Evolutionary conservation across 768 basidiomycete species (phyloP).

Genomic region (Panellus pusillus): DNA sequence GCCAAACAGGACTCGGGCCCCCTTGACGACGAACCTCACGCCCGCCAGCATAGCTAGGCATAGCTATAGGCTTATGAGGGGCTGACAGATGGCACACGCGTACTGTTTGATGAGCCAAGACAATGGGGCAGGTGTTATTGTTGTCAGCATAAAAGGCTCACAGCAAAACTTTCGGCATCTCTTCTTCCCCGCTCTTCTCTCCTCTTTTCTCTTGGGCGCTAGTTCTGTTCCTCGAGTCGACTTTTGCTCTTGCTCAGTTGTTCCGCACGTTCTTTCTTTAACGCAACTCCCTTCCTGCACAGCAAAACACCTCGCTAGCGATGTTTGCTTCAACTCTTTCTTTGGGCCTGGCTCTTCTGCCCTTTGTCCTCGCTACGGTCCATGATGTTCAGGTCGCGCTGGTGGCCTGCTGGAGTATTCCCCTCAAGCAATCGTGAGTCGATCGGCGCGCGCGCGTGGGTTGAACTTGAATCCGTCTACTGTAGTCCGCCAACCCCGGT

Average conservation of each 20-base stretch:
- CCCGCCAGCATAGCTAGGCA: too few relatives aligned
- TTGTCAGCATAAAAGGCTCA: conserved; percentile 9
- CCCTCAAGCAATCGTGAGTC: conserved; percentile 55
- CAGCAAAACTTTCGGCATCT: neutral
- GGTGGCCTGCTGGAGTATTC: conserved; percentile 42
- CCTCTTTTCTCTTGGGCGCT: conserved; percentile 24
- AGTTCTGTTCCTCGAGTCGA: conserved; percentile 11
- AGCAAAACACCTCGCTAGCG: conserved; percentile 31
- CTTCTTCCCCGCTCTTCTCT: conserved; percentile 22
- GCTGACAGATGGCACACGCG: neutral
- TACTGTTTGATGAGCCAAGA: neutral
- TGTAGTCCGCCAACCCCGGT: conserved; percentile 46
- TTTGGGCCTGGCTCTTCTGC: conserved; percentile 49
- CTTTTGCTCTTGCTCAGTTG: conserved; percentile 1
- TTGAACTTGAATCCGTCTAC: neutral
- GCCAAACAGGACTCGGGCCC: too few relatives aligned
- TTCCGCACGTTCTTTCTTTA: conserved; percentile 11
- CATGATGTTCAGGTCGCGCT: conserved; percentile 54
- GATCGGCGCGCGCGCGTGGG: neutral
- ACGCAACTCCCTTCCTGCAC: conserved; percentile 25
- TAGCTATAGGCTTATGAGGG: too few relatives aligned
- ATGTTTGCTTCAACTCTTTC: conserved; percentile 45
- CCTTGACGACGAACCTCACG: too few relatives aligned
- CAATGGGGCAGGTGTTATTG: conserved; percentile 1
- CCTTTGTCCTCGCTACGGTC: conserved; percentile 49